A percentile compares a stretch with the other conserved stretches of the same genome.
These are phyloP conservation scores for Aspergillus caelatus DNA, from an alignment of 2,329 filamentous ascomycete species.

Conservation along the genomic window DNA sequence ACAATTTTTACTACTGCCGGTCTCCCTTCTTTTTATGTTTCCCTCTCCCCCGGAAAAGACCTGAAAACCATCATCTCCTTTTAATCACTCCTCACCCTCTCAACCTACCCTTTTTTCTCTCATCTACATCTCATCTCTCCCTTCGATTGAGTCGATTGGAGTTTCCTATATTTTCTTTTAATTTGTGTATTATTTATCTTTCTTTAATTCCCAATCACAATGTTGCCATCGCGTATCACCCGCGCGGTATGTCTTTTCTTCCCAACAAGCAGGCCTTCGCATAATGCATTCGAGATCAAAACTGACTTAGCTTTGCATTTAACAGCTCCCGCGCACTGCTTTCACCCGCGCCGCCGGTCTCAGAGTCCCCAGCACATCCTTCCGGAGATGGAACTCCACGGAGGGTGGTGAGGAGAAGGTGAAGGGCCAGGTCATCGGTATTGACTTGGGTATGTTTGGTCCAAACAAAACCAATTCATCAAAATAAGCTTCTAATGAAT, in stretches of 20 bases:
- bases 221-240: conserved; percentile 72
- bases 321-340: conserved; percentile 76
- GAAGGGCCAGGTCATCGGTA: conserved; percentile 94
- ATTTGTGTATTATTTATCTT: conserved; percentile 40
- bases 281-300: conserved; percentile 5
- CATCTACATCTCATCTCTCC: conserved; percentile 11
- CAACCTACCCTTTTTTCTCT: conserved; percentile 22
- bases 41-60: conserved; percentile 22
- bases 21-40: conserved; percentile 33
- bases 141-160: conserved; percentile 39
- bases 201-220: conserved; percentile 50
- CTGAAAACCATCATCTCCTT: conserved; percentile 27
- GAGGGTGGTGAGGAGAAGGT: conserved; percentile 74
- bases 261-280: background rate
- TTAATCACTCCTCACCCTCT: conserved; percentile 24
- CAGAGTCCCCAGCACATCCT: conserved; percentile 72
- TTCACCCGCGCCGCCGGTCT: conserved; percentile 69
- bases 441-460: conserved; percentile 77
- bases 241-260: conserved; percentile 67
- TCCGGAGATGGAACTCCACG: conserved; percentile 60
- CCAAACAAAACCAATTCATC: background rate
- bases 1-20: conserved; percentile 34
- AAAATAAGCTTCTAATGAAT: conserved; percentile 18
- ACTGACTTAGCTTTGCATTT: conserved; percentile 20
- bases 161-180: conserved; percentile 30